These are phyloP conservation scores for Potentilla sterilis DNA, from an alignment of 306 rosid species.

Conservation along the genomic window DNA sequence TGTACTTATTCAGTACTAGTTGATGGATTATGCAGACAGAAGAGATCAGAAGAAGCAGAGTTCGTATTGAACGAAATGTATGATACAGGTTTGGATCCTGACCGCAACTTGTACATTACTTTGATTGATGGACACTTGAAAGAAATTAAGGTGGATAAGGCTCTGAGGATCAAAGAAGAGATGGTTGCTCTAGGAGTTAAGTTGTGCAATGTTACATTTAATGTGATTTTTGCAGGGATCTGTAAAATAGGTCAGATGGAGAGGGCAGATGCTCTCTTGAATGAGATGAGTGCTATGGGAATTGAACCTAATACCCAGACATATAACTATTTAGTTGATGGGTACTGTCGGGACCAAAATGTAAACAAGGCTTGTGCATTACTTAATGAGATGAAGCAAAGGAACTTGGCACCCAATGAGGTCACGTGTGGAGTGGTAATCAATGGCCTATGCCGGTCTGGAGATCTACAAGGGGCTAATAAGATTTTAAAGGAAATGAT, in stretches of 20 bases:
- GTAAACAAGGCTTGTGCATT: conserved; percentile 25
- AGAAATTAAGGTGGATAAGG: conserved; percentile 37
- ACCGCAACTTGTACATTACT: conserved; percentile 23
- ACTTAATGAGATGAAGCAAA: conserved; percentile 40
- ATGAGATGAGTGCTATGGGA: conserved; percentile 38
- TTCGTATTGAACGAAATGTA: conserved; percentile 30
- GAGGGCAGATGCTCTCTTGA: conserved; percentile 31
- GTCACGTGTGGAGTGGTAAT: conserved; percentile 39
- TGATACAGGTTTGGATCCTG: conserved; percentile 35
- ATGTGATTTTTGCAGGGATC: conserved; percentile 33
- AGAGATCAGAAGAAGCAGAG: conserved; percentile 36
- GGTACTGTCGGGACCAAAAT: conserved; percentile 32
- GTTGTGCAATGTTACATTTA: conserved; percentile 22
- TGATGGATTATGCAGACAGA: conserved; percentile 38
- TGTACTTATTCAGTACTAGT: conserved; percentile 33
- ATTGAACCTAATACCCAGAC: conserved; percentile 27
- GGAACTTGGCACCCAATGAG: conserved; percentile 30
- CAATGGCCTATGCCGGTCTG: conserved; percentile 28
- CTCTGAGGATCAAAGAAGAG: conserved; percentile 34
- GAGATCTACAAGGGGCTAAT: conserved; percentile 33
- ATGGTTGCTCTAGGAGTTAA: conserved; percentile 30
- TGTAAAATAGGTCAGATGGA: conserved; percentile 42
- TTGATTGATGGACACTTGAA: conserved; percentile 42
- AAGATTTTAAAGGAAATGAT: conserved; percentile 32
- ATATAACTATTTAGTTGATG: conserved; percentile 36